Base-by-base conservation (phyloP, 805 yeast species). In the Kurtzmaniella cleridarum region DNA sequence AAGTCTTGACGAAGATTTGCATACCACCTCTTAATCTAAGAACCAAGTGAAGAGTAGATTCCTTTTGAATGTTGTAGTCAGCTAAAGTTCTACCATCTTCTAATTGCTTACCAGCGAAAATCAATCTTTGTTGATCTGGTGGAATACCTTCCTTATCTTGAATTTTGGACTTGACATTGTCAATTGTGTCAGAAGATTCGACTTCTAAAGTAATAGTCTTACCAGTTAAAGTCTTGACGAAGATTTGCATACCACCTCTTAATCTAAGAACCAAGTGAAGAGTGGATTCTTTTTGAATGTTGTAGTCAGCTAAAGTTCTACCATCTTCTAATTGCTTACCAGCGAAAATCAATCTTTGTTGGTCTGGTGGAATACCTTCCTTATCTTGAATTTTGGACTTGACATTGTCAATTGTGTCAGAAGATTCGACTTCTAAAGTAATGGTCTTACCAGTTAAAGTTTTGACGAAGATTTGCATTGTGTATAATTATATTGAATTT, bases 101-200 rank as follows among this genome's bases (percentile, higher is more conserved):
- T 67, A 88, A 81, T 75, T 87, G 96, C 78, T 88, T 88, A 79
- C 96, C 96, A 57, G 96, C 96, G 60, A 89, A 90, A 75, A 90
- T 87, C 59, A 89, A 79, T 75, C 96, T 83, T 75, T 89, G 96
- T 71, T 89, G 96, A 71, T 88, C 96, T 56, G 96, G 95, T 66
- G 97, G 96, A 59, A 89, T 88, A 62, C 96, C 96, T 70, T 89
- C 96, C 75, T 86, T 88, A 76, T 88, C 96, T 78, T 87, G 95
- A 64, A 90, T 89, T 79, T 89, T 89, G 59, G 95, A 76, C 78
- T 88, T 90, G 75, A 90, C 96, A 60, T 87, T 88, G 79, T 89
- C 96, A 64, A 91, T 88, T 50, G 96, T 88, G 79, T 90, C 97
- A 45, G 96, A 87, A 49, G 97, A 88, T 76, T 90, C 96, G 54